Base-by-base conservation (phyloP, 2,329 filamentous ascomycete genomes). In the Diaporthe eres region DNA sequence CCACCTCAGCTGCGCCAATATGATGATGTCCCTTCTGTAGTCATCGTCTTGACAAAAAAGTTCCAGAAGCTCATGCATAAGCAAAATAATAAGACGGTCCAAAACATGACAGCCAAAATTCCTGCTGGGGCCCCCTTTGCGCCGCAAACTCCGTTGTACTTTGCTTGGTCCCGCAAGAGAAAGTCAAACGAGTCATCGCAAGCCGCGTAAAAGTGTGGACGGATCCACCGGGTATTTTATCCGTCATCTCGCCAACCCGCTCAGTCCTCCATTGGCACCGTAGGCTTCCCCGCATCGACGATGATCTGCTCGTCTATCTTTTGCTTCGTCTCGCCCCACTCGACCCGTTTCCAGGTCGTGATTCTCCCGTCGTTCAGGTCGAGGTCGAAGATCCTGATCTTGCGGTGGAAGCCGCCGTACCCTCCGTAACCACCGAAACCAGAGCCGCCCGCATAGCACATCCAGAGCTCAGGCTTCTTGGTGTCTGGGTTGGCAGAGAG, bases 391-490 rank as follows among this genome's bases (percentile, higher is more conserved):
- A 99, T 90, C 65, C 97, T 91, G 72, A 98, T 89, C 42, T 95
- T 92, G 37, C 97, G 93, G 81, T 96, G 90, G 82, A 94, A 98
- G 5, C 93, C 94, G 57, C 92, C 93, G 82, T 98, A 98, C 8
- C 96, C 96, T 28, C 94, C 97, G 82, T 99, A 99, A 0, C 97
- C 97, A 74, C 97, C 97, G 80, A 99, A 98, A 1, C 97, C 97
- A 39, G 92, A 91, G 37, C 94, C 97, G 44, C 97, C 97, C 12
- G 93, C 96, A 84, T 98, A 98, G 87, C 97, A 99, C 96, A 99
- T 98, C 97, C 97, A 99, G 3, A 98, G 86, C 42, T 93, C 90
- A 0, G 94, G 92, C 67, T 89, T 88, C n/a, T 87, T 84, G 31
- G 86, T 86, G 42, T 87, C 84, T 55, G 89, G 85, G 71, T 90